Base-by-base conservation (phyloP, 441 rosid species). In the Gossypium davidsonii region DNA sequence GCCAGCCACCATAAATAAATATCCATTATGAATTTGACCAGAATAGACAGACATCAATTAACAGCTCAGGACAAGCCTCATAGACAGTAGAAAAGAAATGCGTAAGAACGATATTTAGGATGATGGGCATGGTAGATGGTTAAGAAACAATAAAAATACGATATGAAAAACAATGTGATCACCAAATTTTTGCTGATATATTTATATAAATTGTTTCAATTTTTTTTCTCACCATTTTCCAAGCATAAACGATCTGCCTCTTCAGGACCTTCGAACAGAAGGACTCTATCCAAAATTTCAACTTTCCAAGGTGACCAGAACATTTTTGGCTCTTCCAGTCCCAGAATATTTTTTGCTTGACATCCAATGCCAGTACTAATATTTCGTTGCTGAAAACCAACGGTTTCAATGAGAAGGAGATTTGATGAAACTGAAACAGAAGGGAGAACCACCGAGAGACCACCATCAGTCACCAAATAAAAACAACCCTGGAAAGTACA, bases 401-500 rank as follows among this genome's bases (percentile, higher is more conserved):
- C 61, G 72, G 88, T 79, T 80, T 88, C 89, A 79, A 82, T 74
- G 28, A 93, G 86, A 76, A 84, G 80, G 65, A 75, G 84, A 70
- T 82, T 82, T 53, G 89, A 78, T 73, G 92, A 79, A 78, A 82
- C 79, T 76, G 93, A 88, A 76, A 90, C 58, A 71, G 93, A 80
- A 56, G 99, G 98, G 79, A 96, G 98, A 84, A 87, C 91, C 73
- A 93, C 93, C 9, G 97, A 89, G 80, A 96, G 85, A 70, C 97
- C 99, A 74, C 67, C 80, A 79, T 84, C 78, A 74, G 92, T 93
- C 76, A 96, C 97, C 85, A 96, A 69, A 84, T 91, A 96, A 59
- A 93, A 78, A 82, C 82, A 86, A 17, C 98, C 98, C 80, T 88
- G 97, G 85, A 88, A 95, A 74, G 83, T 84, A 73, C 98, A 91